phyloP scores from a whole-genome alignment of 2,329 filamentous ascomycete genomes.

The Clonostachys chloroleuca region DNA sequence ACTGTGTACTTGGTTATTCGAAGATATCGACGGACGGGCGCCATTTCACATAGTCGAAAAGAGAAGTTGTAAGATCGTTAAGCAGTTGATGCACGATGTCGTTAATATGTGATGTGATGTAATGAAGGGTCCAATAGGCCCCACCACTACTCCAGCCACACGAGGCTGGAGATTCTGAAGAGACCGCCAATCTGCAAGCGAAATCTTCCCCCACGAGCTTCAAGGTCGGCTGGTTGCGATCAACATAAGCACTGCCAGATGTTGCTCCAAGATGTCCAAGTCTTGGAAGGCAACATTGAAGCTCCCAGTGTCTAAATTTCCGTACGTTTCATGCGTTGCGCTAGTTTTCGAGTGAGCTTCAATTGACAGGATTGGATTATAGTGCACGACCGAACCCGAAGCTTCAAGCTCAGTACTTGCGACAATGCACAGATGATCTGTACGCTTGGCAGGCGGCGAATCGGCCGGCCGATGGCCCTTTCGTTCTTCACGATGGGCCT shows the following conservation, averaged over 20 bases:
- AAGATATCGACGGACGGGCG: slow-evolving; percentile 83
- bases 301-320: slow-evolving; percentile 71
- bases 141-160: too few relatives aligned
- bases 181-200: too few relatives aligned
- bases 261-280: slow-evolving; percentile 34
- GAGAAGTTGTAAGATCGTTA: too few relatives aligned
- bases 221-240: too few relatives aligned
- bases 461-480: slow-evolving; percentile 53
- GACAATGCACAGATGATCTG: slow-evolving; percentile 78
- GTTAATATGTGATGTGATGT: too few relatives aligned
- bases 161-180: too few relatives aligned
- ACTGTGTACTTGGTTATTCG: slow-evolving; percentile 91
- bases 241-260: too few relatives aligned
- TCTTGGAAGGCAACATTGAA: slow-evolving; percentile 72
- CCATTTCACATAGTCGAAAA: slow-evolving; percentile 49
- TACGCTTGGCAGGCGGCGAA: slow-evolving; percentile 78
- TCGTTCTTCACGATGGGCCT: slow-evolving; percentile 90
- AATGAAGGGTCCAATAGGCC: too few relatives aligned
- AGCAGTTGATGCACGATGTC: too few relatives aligned
- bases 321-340: slow-evolving; percentile 40
- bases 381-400: slow-evolving; percentile 49
- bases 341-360: neutral
- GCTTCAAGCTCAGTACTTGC: slow-evolving; percentile 55
- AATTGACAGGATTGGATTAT: neutral
- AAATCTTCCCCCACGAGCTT: too few relatives aligned